These are phyloP conservation scores for Verticillium klebahnii DNA, from an alignment of 2,329 filamentous ascomycete genomes.

Conservation along the genomic window DNA sequence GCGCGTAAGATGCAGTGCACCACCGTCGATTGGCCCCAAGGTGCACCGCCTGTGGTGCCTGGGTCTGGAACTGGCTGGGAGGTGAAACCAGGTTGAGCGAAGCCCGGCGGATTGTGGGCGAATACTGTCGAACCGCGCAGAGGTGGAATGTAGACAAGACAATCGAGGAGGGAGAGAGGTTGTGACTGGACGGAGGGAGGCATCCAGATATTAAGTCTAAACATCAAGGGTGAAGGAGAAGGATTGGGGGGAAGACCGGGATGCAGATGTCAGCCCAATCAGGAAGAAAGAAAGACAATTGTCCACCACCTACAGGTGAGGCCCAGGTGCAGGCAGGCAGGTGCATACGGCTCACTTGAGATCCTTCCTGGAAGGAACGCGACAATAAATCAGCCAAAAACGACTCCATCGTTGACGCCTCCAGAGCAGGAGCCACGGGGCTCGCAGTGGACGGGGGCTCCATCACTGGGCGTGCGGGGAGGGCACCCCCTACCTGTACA, in stretches of 20 bases:
- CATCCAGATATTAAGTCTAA: neutral
- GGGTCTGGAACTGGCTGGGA: neutral
- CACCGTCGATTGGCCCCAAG: neutral
- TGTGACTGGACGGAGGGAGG: neutral
- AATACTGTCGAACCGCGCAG: neutral
- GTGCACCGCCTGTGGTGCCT: neutral
- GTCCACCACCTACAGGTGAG: neutral
- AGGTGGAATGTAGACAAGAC: neutral
- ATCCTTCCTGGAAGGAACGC: neutral
- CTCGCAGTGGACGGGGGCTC: neutral
- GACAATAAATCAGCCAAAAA: neutral
- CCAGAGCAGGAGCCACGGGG: too few relatives aligned
- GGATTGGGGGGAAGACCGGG: conserved; percentile 7
- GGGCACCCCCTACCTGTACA: neutral
- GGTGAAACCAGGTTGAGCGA: neutral
- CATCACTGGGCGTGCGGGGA: neutral
- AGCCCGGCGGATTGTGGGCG: neutral
- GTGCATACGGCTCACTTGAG: neutral
- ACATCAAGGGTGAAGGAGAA: neutral
- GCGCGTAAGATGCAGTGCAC: neutral
- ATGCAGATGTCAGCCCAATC: neutral
- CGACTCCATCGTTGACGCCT: neutral
- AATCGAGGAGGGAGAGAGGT: neutral
- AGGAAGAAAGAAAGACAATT: neutral
- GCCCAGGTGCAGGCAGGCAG: neutral